Evolutionary conservation across 257 asterid species (phyloP), one percentile per base, ranked within the genome.

Genomic region (Penstemon davidsonii): DNA sequence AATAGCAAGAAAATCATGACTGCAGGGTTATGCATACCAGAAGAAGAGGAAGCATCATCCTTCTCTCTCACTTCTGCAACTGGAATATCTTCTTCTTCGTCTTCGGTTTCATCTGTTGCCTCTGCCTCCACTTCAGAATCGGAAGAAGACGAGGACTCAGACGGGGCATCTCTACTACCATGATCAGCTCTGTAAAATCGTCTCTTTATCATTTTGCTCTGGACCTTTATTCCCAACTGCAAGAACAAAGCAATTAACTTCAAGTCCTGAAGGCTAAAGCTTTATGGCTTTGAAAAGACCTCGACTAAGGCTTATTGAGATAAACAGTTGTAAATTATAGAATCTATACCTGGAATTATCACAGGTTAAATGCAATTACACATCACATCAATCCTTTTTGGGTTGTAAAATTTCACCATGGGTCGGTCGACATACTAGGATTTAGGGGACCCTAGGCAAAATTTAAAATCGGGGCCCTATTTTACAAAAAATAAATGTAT

Each of bases 101-200:
- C 81, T 4, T 82, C 96, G 36, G 88, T 68, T 54, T 79, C 84
- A 42, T 77, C 90, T 8, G 77, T 67, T 55, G 80, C 80, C 67
- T 78, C 87, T 44, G 80, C 83, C 73, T 88, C 95, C 55, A 73
- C 65, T 67, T 87, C 95, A 10, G 88, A 88, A 66, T 82, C 96
- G 0, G 87, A 80, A 37, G 95, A 82, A 25, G 96, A 92, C 2
- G 98, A 89, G 11, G 95, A 80, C 25, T 76, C 89, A 5, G 98
- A 85, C 3, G 96, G 87, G 51, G 76, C 92, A 79, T 93, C 97
- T 78, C 72, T 75, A 68, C 77, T 78, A 44, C 88, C 95, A 49
- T 90, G 96, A 33, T 87, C 95, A 67, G 79, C 62, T 88, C 86
- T 80, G 77, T 90, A 88, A 82, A 86, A 90, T 73, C 96, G 73